Base-by-base conservation (phyloP, 257 asterid species). In the Petrea volubilis region DNA sequence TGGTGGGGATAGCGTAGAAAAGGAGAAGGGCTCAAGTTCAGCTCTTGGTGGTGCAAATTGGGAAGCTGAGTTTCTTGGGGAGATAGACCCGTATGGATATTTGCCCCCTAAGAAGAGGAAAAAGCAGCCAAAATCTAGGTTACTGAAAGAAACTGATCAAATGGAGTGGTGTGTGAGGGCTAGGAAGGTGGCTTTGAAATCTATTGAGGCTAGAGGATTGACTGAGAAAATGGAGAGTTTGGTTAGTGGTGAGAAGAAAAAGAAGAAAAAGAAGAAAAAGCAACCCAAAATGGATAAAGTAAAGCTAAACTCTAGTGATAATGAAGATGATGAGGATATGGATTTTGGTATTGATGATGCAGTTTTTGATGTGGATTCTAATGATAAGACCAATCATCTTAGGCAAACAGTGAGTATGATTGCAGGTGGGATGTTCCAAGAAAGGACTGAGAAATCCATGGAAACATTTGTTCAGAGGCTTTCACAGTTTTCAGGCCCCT, bases 101-200 rank as follows among this genome's bases (percentile, higher is more conserved):
- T 67, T 74, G 59, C 73, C 90, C 51, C 67, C 85, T 18, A 66
- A 72, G 65, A 88, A 81, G 88, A 79, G 66, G 72, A 81, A 84
- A 68, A 82, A 76, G 55, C 80, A 72, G 51, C 82, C 73, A 1
- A 74, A 82, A 2, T 84, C 95, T 5, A 86, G 90, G 80, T 64
- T 86, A 66, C 76, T 89, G 50, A 76, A 50, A 71, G 87, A 83
- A 56, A 78, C 59, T 12, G 87, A 80, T 70, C 64, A 69, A 24
- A 91, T 86, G 97, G 96, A 88, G 23, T 91, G 99, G 99, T 94
- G 99, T 77, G 88, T 89, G 51, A 88, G 89, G 87, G 99, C 97
- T 70, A 78, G 99, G 80, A 94, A 88, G 78, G 80, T 84, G 60
- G 99, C 98, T 62, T 81, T 94, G 74, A 88, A 86, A 80, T 91